Evolutionary conservation across 495 filamentous ascomycete genomes (phyloP), one percentile per base, ranked within the genome.

Genomic region (Daldinia childiae): DNA sequence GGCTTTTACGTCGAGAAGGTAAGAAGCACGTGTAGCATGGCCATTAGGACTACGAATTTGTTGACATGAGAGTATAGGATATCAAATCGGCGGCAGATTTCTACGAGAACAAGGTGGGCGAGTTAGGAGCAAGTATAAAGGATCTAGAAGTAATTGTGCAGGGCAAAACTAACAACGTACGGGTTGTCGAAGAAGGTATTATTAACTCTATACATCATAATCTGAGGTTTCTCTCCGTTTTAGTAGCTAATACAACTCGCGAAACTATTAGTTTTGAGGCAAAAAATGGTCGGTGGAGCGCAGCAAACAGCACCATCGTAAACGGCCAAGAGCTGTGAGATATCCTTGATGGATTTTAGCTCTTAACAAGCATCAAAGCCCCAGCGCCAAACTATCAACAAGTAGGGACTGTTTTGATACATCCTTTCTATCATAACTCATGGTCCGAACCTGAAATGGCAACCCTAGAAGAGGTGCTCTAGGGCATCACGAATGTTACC

Each of bases 1-100:
- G 95, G 95, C 3, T 99, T 95, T 78, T 98, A 93, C 78, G 91
- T 98, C 62, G 95, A 98, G 82, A 99, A 99, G 87, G 91, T 92
- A 19, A 57, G 26, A 26, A 58, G 66, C 57, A 48, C 36, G 11
- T 26, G 30, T 19, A 4, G 14, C 21, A 34, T 24, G 3, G 36
- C 12, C 8, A 55, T 51, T 12, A 9, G 24, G 24, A 24, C 14
- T 39, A 45, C 14, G 29, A 29, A 55, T 38, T 39, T 43, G n/a
- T 39, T 70, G 48, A 71, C 59, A 32, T 17, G 36, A 36, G 15
- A 17, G 3, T 43, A 30, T 59, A 86, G 90, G 90, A 87, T 15
- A 85, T 90, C 4, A 87, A 87, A 52, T 92, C 92, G 67, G 96
- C 95, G 1, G 85, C 85, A 34, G 88, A 90, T 54, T 99, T 98